Conservation (phyloP, 2,329 filamentous ascomycete genomes). For the Monosporascus sp. region DNA sequence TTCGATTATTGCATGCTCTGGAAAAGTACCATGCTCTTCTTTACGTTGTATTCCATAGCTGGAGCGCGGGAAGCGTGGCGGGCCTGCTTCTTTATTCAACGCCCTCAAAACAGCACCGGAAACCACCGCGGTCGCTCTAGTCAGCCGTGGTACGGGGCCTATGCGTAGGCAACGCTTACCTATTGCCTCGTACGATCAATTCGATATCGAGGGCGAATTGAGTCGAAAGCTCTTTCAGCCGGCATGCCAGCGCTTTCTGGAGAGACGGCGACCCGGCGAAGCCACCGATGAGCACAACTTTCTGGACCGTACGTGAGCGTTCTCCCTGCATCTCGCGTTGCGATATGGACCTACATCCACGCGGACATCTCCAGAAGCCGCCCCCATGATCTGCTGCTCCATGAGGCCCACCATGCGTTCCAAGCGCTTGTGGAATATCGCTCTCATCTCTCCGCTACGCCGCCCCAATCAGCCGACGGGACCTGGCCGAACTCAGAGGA, state of each 20-base stretch:
- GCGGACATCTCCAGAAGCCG: too few species aligned
- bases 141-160: too few species aligned
- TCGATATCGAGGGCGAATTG: too few species aligned
- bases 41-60: conserved; percentile 24
- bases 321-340: too few species aligned
- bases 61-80: conserved; percentile 16
- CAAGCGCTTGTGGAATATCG: conserved; percentile 9
- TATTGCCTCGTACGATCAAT: too few species aligned
- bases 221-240: conserved; percentile 1
- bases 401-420: conserved; percentile 4
- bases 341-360: conserved; percentile 4
- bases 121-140: conserved; percentile 22
- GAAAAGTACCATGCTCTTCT: conserved; percentile 3
- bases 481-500: background rate
- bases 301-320: conserved; percentile 7
- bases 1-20: background rate
- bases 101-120: conserved; percentile 25
- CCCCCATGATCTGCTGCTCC: conserved; percentile 2
- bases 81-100: conserved; percentile 23
- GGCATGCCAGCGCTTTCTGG: conserved; percentile 12
- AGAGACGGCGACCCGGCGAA: conserved; percentile 25
- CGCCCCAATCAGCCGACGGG: background rate
- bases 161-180: too few species aligned
- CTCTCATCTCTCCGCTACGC: conserved; percentile 5
- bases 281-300: conserved; percentile 26